phyloP scores from a whole-genome alignment of 768 basidiomycete species.

The Ephemerocybe angulata region DNA sequence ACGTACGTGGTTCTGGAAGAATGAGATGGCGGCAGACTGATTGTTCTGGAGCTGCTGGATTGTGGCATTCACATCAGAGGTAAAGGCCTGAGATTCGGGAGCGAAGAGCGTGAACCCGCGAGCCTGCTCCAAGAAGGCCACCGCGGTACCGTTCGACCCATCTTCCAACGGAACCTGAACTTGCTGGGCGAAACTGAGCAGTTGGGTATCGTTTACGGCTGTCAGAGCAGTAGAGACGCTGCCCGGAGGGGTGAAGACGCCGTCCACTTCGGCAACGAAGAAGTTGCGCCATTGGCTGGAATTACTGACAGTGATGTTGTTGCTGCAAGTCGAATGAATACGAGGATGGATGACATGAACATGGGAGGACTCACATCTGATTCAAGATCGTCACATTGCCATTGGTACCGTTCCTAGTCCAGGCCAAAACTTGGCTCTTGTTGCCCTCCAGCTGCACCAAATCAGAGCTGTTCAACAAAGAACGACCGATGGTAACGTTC shows the following conservation, averaged over 20 bases:
- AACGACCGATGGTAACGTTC: slow-evolving; percentile 60
- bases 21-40: slow-evolving; percentile 35
- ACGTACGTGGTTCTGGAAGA: slow-evolving; percentile 62
- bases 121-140: slow-evolving; percentile 33
- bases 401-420: slow-evolving; percentile 19
- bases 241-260: slow-evolving; percentile 52
- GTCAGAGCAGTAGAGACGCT: slow-evolving; percentile 41
- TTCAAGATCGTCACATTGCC: slow-evolving; percentile 43
- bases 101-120: slow-evolving; percentile 66
- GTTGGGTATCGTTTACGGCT: slow-evolving; percentile 38
- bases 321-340: background rate
- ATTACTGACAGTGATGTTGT: slow-evolving; percentile 30
- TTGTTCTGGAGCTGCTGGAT: slow-evolving; percentile 39
- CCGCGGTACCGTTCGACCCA: slow-evolving; percentile 33
- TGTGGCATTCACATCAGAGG: slow-evolving; percentile 27
- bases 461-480: slow-evolving; percentile 49
- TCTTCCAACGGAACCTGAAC: slow-evolving; percentile 21
- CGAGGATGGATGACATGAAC: slow-evolving; percentile 6
- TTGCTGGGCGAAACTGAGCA: slow-evolving; percentile 29
- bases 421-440: slow-evolving; percentile 50
- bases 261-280: slow-evolving; percentile 45
- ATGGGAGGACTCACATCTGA: slow-evolving; percentile 34
- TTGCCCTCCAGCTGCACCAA: slow-evolving; percentile 56
- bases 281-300: slow-evolving; percentile 38
- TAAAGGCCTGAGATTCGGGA: slow-evolving; percentile 52